Evolutionary conservation across 257 asterid species (phyloP).

Genomic region (Paulownia fortunei): DNA sequence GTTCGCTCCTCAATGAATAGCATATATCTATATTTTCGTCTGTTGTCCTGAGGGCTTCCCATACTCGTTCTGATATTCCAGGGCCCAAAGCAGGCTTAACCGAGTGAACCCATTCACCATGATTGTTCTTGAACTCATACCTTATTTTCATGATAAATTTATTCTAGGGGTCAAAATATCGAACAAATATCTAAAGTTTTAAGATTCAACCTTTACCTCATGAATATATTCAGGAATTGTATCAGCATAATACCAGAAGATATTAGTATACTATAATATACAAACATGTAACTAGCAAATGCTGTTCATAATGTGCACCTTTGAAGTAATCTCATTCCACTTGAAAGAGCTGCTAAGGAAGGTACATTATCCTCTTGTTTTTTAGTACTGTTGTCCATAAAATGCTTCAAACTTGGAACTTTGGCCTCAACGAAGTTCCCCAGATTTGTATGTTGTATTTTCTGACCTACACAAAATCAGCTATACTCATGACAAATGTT

Average conservation of each 20-base stretch:
- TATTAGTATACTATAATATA: not conserved
- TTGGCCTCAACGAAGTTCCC: constrained; percentile 67
- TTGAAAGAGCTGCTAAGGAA: constrained; percentile 79
- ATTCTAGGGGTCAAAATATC: not conserved
- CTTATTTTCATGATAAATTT: constrained; percentile 40
- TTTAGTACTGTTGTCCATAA: constrained; percentile 44
- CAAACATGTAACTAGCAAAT: not conserved
- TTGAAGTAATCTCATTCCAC: constrained; percentile 79
- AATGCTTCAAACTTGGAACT: constrained; percentile 70
- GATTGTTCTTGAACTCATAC: constrained; percentile 84
- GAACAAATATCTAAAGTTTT: not conserved
- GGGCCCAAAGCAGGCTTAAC: constrained; percentile 82
- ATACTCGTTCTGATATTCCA: constrained; percentile 77
- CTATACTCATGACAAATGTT: not conserved
- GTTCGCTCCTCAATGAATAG: constrained; percentile 57
- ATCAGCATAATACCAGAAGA: not conserved
- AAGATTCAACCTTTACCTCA: too few species aligned
- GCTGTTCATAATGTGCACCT: constrained; percentile 48
- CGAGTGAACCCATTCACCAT: constrained; percentile 77
- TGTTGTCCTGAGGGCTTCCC: constrained; percentile 66
- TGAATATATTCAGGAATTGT: too few species aligned
- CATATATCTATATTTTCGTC: constrained; percentile 59
- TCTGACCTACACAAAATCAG: constrained; percentile 47
- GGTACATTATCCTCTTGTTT: constrained; percentile 53
- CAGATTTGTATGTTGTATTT: constrained; percentile 48